Evolutionary conservation across 2,329 filamentous ascomycete genomes (phyloP).

Genomic region (Phaeosphaeriaceae sp.): DNA sequence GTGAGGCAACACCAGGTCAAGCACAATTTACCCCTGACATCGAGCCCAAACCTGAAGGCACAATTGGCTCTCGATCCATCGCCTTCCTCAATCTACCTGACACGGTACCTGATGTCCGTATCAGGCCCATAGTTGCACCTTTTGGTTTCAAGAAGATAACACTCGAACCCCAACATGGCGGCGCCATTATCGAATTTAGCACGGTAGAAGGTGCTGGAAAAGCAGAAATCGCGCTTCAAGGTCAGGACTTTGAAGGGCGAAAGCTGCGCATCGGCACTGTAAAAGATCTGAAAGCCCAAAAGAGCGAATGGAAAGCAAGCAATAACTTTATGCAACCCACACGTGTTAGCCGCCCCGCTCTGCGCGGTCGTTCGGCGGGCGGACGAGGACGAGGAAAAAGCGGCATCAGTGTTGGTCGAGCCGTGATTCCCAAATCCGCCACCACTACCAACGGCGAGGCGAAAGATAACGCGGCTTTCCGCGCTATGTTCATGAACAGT

Average conservation of each 20-base stretch:
- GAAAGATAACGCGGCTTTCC: constrained; percentile 66
- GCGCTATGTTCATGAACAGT: constrained; percentile 58
- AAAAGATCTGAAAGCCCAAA: constrained; percentile 52
- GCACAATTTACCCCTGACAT: constrained; percentile 34
- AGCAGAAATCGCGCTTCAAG: constrained; percentile 60
- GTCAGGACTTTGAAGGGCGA: constrained; percentile 47
- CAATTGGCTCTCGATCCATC: constrained; percentile 65
- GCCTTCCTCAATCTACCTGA: constrained; percentile 87
- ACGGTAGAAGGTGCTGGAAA: constrained; percentile 74
- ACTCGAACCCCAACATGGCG: constrained; percentile 80
- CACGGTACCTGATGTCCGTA: constrained; percentile 86
- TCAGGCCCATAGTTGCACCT: constrained; percentile 74
- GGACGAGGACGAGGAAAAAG: constrained; percentile 36
- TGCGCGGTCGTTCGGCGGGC: constrained; percentile 22
- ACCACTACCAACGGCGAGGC: constrained; percentile 24
- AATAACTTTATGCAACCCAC: constrained; percentile 39
- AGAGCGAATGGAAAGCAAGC: constrained; percentile 48
- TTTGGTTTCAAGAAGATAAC: constrained; percentile 79
- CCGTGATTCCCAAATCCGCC: constrained; percentile 27
- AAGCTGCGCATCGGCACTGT: constrained; percentile 57
- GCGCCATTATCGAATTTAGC: constrained; percentile 83
- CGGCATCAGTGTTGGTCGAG: constrained; percentile 32
- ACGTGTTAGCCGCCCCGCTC: constrained; percentile 36
- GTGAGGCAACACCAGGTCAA: constrained; percentile 37
- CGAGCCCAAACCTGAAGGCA: constrained; percentile 18